Base-by-base conservation (phyloP, 2,329 filamentous ascomycete species). In the Nectriaceae sp. region DNA sequence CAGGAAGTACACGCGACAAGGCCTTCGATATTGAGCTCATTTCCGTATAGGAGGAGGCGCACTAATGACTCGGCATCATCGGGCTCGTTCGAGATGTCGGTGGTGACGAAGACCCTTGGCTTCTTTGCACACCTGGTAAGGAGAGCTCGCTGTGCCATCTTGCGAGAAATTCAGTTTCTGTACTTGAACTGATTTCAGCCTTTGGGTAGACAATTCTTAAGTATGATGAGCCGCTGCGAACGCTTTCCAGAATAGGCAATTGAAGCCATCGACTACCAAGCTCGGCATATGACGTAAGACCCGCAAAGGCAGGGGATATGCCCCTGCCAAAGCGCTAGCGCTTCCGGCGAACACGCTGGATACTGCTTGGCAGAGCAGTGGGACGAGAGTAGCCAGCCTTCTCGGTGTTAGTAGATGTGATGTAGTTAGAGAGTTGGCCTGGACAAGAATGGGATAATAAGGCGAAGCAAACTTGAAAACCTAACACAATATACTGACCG, bases 1-100 rank as follows among this genome's bases (percentile, higher is more conserved):
- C 65, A 72, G 0, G 73, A 76, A 0, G 75, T 77, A n/a, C 64
- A 67, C 2, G 72, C 75, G 1, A 73, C 68, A 5, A 76, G 57
- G 0, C 72, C 75, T 40, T 72, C 62, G 0, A 70, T 74, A 4
- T 69, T 60, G 50, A 77, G 74, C 47, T 77, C 67, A 46, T 77
- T 75, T 11, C 68, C 59, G 40, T 77, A 76, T 0, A 73, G 60
- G 4, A 77, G 56, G 22, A 72, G 69, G 2, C 74, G 69, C 2
- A 72, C 69, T 1, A 77, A 53, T 2, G 70, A 75, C 52, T 74
- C 67, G 3, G 69, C 64, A 53, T 76, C 73, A 44, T 76, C 73
- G 0, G 72, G 72, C 50, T 76, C 73, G 52, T 75, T 75, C 33
- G 69, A 69, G 19, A 75, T 74, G 24, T 76, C 73, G 3, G 70